Conservation (phyloP, 116 monocot species). For the Phalaenopsis hybrid region DNA sequence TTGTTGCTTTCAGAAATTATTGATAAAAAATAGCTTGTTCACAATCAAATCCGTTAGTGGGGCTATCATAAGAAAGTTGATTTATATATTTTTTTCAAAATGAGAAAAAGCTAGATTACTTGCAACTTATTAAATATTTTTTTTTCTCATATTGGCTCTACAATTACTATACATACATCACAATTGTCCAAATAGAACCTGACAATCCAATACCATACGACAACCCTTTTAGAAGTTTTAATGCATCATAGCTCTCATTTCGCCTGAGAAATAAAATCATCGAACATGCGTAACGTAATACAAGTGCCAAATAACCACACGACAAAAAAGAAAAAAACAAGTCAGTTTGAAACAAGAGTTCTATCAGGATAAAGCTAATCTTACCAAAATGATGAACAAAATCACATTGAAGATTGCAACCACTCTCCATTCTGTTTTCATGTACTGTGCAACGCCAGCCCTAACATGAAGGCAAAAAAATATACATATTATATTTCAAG, state of each 20-base stretch:
- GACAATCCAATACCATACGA: not conserved
- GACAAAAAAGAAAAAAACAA: not conserved
- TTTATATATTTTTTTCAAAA: no score
- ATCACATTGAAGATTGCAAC: conserved; percentile 85
- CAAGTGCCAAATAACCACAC: not conserved
- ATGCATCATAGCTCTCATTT: not conserved
- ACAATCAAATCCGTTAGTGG: no score
- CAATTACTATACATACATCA: no score
- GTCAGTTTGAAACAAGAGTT: not conserved
- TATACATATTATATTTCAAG: not conserved
- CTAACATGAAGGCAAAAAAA: conserved; percentile 25
- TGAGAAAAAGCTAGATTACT: no score
- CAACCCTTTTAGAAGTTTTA: not conserved
- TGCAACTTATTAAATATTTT: no score
- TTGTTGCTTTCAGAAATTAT: no score
- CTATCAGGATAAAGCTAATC: not conserved
- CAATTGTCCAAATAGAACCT: not conserved
- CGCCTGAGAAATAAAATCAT: not conserved
- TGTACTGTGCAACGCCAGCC: conserved; percentile 95
- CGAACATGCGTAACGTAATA: not conserved
- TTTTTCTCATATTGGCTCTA: no score
- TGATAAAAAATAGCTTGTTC: no score
- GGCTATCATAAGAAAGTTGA: no score
- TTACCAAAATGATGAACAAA: conserved; percentile 77
- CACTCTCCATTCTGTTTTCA: conserved; percentile 87